Base-by-base conservation (phyloP, 176 grass and related monocot genomes). In the Triticum urartu region DNA sequence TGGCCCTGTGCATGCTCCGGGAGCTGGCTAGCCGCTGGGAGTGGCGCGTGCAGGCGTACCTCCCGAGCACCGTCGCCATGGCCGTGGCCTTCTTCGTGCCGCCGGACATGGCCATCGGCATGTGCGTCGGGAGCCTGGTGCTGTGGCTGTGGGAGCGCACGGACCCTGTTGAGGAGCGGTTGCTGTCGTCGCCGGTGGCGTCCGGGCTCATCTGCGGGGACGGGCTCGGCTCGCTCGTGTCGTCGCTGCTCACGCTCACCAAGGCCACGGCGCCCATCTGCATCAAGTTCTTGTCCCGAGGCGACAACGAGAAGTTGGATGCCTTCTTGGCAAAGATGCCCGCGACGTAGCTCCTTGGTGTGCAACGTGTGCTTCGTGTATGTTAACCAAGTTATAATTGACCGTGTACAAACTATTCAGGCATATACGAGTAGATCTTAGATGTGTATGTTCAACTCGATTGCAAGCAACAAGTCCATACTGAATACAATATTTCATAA, bases 201-300 rank as follows among this genome's bases (percentile, higher is more conserved):
- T 89, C 93, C 0, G 93, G 85, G 25, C 38, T 95, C 42, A 89
- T 95, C 21, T 95, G 93, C 56, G 88, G 88, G 0, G 90, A 95
- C 1, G 88, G 90, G 11, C 35, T 95, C 7, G 91, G 90, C 42
- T 84, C 86, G 54, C 68, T 92, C 8, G 26, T 87, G 26, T 67
- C 79, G 7, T 88, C 87, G 4, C 18, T 86, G 78, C 62, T 92
- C 14, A 59, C 79, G 36, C 86, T 92, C 1, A 73, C 79, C 33
- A 14, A 75, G 28, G 88, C 71, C 0, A 88, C 14, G 33, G 68
- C 88, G 17, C 86, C 93, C 8, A 87, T 92, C 35, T 95, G 90
- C 84, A 92, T 92, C 79, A 90, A 82, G 83, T 95, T 95, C 64
- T 26, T 95, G 80, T 90, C 93, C 18, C 60, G 83, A n/a, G 70